These are phyloP conservation scores for Thalassiosira profunda DNA, from an alignment of 108 stramenopile species.

Conservation along the genomic window DNA sequence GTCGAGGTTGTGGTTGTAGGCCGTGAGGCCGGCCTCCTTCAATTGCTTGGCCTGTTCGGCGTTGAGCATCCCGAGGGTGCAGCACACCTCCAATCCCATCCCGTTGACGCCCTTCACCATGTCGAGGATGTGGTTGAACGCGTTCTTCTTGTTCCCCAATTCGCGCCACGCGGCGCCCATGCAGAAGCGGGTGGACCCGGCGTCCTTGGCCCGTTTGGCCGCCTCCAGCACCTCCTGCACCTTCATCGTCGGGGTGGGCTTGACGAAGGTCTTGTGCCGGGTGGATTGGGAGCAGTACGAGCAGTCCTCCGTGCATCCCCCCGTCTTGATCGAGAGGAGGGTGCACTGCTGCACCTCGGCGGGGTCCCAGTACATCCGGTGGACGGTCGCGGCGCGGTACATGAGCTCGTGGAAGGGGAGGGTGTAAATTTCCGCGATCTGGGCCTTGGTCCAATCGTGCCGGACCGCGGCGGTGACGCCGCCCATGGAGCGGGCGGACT, in stretches of 20 bases:
- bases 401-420: constrained; percentile 97
- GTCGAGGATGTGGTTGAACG: constrained; percentile 95
- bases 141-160: constrained; percentile 98
- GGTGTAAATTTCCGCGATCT: constrained; percentile 92
- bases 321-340: constrained; percentile 96
- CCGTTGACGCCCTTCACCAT: constrained; percentile 95
- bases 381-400: constrained; percentile 93
- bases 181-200: constrained; percentile 97
- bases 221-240: constrained; percentile 97
- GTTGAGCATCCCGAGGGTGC: constrained; percentile 97
- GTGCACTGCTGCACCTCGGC: constrained; percentile 98
- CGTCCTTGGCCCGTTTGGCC: constrained; percentile 94
- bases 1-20: constrained; percentile 99
- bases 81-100: constrained; percentile 97
- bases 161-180: constrained; percentile 99
- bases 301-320: constrained; percentile 99
- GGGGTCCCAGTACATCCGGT: constrained; percentile 98
- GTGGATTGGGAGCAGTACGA: constrained; percentile 96
- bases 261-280: constrained; percentile 97
- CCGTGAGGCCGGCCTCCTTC: constrained; percentile 96
- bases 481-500: constrained; percentile 71
- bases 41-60: constrained; percentile 96
- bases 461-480: constrained; percentile 79
- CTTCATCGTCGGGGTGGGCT: constrained; percentile 98
- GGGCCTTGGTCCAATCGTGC: constrained; percentile 94